Evolutionary conservation across 1,284 basidiomycete species (phyloP).

Genomic region (Gomphus sp.): DNA sequence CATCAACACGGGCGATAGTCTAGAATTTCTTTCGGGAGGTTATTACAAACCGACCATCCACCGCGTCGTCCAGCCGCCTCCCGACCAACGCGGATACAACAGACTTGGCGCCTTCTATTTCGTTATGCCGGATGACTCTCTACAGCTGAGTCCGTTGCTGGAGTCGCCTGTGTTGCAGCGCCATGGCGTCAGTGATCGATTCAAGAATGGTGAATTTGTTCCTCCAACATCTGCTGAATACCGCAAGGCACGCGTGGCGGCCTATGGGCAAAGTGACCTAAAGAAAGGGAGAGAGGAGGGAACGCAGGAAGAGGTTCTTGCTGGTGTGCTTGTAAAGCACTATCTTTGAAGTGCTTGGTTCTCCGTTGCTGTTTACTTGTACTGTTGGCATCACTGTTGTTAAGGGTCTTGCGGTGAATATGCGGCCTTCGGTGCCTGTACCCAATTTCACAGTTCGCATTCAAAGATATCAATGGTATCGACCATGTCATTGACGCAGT

Average conservation of each 20-base stretch:
- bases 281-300: background rate
- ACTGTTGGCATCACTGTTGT: background rate
- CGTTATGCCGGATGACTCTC: constrained; percentile 8
- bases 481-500: too few species aligned
- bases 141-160: constrained; percentile 3
- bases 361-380: background rate
- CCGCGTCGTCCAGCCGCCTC: constrained; percentile 22
- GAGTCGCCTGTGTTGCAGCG: constrained; percentile 10
- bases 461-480: too few species aligned
- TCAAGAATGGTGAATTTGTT: constrained; percentile 13
- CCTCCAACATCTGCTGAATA: background rate
- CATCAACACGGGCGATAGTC: constrained; percentile 23
- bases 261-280: constrained; percentile 1
- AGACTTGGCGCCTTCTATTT: constrained; percentile 27
- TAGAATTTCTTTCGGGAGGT: constrained; percentile 22
- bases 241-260: constrained; percentile 1
- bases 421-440: background rate
- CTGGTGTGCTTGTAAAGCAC: constrained; percentile 7
- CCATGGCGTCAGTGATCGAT: background rate
- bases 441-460: too few species aligned
- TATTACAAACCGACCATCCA: constrained; percentile 21
- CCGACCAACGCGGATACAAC: constrained; percentile 23
- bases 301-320: constrained; percentile 5
- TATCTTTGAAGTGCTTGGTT: background rate
- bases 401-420: background rate